Evolutionary conservation across 768 basidiomycete genomes (phyloP).

Genomic region (Epithele typhae): DNA sequence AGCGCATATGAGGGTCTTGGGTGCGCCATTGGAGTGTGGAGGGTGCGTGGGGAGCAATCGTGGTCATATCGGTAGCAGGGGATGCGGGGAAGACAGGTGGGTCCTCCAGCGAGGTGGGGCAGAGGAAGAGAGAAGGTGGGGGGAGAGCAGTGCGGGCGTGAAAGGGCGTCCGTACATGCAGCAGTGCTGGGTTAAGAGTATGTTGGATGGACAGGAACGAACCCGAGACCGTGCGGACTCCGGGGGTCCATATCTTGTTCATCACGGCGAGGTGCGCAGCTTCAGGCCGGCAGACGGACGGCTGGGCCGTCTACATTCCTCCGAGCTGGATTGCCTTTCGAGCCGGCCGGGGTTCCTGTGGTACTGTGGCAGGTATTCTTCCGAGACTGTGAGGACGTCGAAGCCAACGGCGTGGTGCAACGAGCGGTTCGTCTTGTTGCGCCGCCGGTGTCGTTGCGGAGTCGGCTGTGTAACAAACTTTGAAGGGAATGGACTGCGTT

Average conservation of each 20-base stretch:
- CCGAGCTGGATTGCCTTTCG: too few relatives aligned
- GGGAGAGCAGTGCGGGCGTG: conserved; percentile 8
- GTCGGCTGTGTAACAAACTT: conserved; percentile 5
- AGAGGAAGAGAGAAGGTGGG: conserved; percentile 6
- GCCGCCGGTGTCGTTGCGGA: too few relatives aligned
- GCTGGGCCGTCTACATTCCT: too few relatives aligned
- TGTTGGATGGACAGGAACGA: conserved; percentile 9
- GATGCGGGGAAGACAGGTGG: conserved; percentile 3
- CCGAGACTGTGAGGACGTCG: too few relatives aligned
- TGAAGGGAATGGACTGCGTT: not conserved
- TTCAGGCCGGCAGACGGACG: too few relatives aligned
- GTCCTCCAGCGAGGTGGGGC: not conserved
- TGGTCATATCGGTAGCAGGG: conserved; percentile 9
- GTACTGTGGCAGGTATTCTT: too few relatives aligned
- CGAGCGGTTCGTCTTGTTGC: too few relatives aligned
- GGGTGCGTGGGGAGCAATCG: conserved; percentile 5
- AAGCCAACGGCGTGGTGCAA: too few relatives aligned
- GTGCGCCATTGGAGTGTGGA: not conserved
- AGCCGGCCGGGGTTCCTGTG: too few relatives aligned
- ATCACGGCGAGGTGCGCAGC: conserved; percentile 1
- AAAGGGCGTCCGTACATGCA: conserved; percentile 6
- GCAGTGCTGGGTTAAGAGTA: conserved; percentile 13
- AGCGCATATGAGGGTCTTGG: not conserved
- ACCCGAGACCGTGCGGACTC: not conserved
- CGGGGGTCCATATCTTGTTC: not conserved